A percentile compares a stretch with the other conserved stretches of the same genome.
phyloP scores from a whole-genome alignment of 2,329 filamentous ascomycete genomes.

The Gaeumannomyces sp. region DNA sequence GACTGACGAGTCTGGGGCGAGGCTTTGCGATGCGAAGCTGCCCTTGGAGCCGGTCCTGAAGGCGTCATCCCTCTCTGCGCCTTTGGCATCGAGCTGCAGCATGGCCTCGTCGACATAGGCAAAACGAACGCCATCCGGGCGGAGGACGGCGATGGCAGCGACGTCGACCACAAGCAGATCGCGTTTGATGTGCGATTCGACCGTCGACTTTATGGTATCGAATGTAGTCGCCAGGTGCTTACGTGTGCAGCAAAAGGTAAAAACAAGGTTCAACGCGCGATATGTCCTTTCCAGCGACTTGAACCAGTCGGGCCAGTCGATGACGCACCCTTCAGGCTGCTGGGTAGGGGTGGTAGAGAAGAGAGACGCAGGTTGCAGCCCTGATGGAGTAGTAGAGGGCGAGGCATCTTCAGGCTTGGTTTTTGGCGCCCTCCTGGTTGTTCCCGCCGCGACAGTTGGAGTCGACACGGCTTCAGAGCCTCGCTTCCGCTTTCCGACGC shows the following conservation, averaged over 20 bases:
- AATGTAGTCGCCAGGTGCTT: slow-evolving; percentile 91
- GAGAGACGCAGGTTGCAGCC: neutral
- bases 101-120: slow-evolving; percentile 79
- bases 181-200: slow-evolving; percentile 74
- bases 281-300: slow-evolving; percentile 69
- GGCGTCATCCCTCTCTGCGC: slow-evolving; percentile 57
- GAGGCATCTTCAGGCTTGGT: neutral
- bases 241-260: slow-evolving; percentile 88
- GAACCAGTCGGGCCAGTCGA: slow-evolving; percentile 69
- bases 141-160: slow-evolving; percentile 69
- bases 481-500: neutral
- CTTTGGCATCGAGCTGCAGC: slow-evolving; percentile 73
- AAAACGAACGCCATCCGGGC: slow-evolving; percentile 76
- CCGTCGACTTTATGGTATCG: slow-evolving; percentile 76
- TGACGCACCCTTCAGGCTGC: slow-evolving; percentile 26
- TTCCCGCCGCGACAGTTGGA: neutral
- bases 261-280: slow-evolving; percentile 82
- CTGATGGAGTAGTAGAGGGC: neutral
- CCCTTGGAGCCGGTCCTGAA: slow-evolving; percentile 52
- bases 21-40: slow-evolving; percentile 42
- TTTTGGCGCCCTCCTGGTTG: slow-evolving; percentile 14
- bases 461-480: neutral
- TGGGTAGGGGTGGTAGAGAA: slow-evolving; percentile 11
- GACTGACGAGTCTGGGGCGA: slow-evolving; percentile 49
- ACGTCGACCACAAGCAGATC: slow-evolving; percentile 70